Evolutionary conservation across 805 yeast genomes (phyloP).

Genomic region (Candida insectorum): DNA sequence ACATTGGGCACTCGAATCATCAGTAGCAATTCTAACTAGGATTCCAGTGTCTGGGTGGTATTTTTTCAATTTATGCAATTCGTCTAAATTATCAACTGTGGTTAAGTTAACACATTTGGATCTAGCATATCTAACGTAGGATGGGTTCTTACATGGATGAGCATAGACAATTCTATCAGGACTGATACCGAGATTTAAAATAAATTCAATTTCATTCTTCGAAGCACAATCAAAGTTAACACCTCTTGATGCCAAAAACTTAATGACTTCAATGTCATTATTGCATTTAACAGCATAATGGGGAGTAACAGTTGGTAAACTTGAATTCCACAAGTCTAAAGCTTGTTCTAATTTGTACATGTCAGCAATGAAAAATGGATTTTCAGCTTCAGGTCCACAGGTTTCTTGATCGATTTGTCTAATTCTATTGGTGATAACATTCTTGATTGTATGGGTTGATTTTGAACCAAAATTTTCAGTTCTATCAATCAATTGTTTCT

Average conservation of each 20-base stretch:
- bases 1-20: constrained; percentile 84
- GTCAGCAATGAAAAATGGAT: constrained; percentile 87
- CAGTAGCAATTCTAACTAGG: constrained; percentile 80
- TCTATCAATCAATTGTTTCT: not conserved
- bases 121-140: constrained; percentile 74
- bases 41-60: constrained; percentile 68
- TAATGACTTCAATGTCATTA: constrained; percentile 60
- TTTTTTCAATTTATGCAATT: constrained; percentile 66
- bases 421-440: constrained; percentile 6
- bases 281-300: constrained; percentile 95
- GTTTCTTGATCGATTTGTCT: constrained; percentile 46
- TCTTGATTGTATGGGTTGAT: too few species aligned
- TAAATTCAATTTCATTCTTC: constrained; percentile 69
- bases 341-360: constrained; percentile 67
- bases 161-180: constrained; percentile 80
- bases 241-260: constrained; percentile 57
- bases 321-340: constrained; percentile 56
- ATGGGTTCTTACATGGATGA: constrained; percentile 88
- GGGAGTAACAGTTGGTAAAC: constrained; percentile 77
- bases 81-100: constrained; percentile 88
- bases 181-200: constrained; percentile 59
- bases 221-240: constrained; percentile 93
- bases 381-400: constrained; percentile 75
- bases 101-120: constrained; percentile 58
- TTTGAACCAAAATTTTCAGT: not conserved